Evolutionary conservation across 345 rosid genomes (phyloP), one percentile per base, ranked within the genome.

Genomic region (Jatropha curcas): DNA sequence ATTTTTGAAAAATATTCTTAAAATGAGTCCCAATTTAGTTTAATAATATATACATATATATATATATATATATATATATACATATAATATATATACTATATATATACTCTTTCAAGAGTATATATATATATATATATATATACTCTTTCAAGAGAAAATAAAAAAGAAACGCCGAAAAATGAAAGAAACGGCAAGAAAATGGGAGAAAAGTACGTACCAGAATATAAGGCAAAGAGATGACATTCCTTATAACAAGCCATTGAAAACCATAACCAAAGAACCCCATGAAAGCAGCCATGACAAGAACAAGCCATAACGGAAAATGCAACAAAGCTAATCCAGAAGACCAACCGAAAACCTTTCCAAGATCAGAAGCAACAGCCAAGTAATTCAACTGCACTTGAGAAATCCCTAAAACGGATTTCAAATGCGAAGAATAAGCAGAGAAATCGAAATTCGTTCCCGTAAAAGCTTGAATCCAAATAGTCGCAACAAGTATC

Each of bases 391-490:
- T 94, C 73, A 94, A 73, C 55, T 94, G 97, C 13, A 94, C 94
- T 83, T 94, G 98, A 0, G 98, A 94, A 45, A 94, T 83, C 71
- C 94, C 96, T 16, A 92, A 74, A 48, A 85, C 87, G 22, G 94
- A 77, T 77, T 94, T 94, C 79, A 94, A 72, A 61, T 83, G 58
- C 74, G 97, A 87, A 7, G 98, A 94, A 48, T 94, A 94, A 5
- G 93, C 91, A 20, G 98, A 89, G 87, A 94, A 92, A 83, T 94
- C 98, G 83, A 94, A 94, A 72, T 94, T 94, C 3, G 98, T 94
- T 4, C 98, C 98, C 0, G 98, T 94, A 65, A 94, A 94, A 0
- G 97, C 98, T 79, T 94, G 98, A 87, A 94, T 88, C 98, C 98
- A 94, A 46, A 90, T 82, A 17, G 97, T 91, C 0, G 91, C 98